Conservation (phyloP, 495 filamentous ascomycete genomes). For the Penicillium canariense region DNA sequence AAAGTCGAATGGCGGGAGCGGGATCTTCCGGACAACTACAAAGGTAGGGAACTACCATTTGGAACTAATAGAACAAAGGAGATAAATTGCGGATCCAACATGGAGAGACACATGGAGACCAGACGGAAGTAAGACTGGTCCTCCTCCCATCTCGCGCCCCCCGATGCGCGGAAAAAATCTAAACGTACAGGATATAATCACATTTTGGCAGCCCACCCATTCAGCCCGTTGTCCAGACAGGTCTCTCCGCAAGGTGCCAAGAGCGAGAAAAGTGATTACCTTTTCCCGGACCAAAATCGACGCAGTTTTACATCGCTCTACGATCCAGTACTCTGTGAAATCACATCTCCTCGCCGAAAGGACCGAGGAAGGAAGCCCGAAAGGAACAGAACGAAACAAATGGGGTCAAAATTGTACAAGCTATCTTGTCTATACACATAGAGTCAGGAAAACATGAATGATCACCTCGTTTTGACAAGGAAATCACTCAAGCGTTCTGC, state of each 20-base stretch:
- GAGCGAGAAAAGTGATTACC: conserved; percentile 6
- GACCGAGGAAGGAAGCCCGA: conserved; percentile 10
- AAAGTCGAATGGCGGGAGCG: conserved; percentile 6
- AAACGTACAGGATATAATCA: conserved; percentile 54
- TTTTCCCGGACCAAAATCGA: conserved; percentile 19
- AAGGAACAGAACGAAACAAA: conserved; percentile 44
- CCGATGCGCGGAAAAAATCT: conserved; percentile 44
- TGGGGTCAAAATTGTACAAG: conserved; percentile 55
- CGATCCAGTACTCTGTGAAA: conserved; percentile 24
- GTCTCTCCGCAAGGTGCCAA: neutral
- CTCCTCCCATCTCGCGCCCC: conserved; percentile 35
- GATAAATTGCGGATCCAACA: conserved; percentile 35
- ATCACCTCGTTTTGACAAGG: conserved; percentile 15
- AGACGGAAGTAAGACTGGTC: conserved; percentile 27
- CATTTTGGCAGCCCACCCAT: conserved; percentile 35
- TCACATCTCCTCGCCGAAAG: conserved; percentile 13
- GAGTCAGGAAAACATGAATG: conserved; percentile 47
- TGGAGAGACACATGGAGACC: conserved; percentile 31
- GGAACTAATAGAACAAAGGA: conserved; percentile 24
- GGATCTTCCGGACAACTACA: neutral
- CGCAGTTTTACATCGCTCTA: conserved; percentile 27
- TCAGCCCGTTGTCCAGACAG: neutral
- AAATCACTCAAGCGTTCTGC: conserved; percentile 37
- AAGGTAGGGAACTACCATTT: neutral
- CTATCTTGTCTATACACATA: conserved; percentile 55